Percentiles rank a stretch among this genome's conserved stretches.
Conservation (phyloP, 768 basidiomycete genomes). For the Hypholoma fasciculare region DNA sequence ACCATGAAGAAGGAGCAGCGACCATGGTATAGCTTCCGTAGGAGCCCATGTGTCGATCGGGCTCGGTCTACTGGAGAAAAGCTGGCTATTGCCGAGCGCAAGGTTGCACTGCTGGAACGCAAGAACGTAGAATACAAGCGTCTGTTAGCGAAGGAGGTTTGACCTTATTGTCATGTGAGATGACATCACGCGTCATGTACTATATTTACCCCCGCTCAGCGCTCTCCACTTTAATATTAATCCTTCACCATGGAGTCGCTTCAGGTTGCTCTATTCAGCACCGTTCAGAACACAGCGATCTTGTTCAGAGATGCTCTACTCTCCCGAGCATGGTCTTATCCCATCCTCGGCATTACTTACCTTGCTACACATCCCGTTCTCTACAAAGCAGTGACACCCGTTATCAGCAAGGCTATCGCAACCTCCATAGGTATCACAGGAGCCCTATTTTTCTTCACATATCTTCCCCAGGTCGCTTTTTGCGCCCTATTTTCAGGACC, state of each 20-base stretch:
- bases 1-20: slow-evolving; percentile 52
- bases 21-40: slow-evolving; percentile 36
- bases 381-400: slow-evolving; percentile 33
- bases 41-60: slow-evolving; percentile 56
- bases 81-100: slow-evolving; percentile 68
- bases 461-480: slow-evolving; percentile 66
- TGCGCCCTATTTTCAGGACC: slow-evolving; percentile 65
- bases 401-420: slow-evolving; percentile 37
- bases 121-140: slow-evolving; percentile 70
- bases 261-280: slow-evolving; percentile 12
- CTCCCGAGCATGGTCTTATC: slow-evolving; percentile 39
- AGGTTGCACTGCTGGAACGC: slow-evolving; percentile 68
- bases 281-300: slow-evolving; percentile 14
- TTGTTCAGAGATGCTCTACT: slow-evolving; percentile 30
- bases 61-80: slow-evolving; percentile 71
- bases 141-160: slow-evolving; percentile 42
- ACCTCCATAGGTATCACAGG: slow-evolving; percentile 39
- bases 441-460: slow-evolving; percentile 57
- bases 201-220: slow-evolving; percentile 7
- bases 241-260: slow-evolving; percentile 13
- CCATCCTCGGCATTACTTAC: slow-evolving; percentile 36
- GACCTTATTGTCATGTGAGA: slow-evolving; percentile 12
- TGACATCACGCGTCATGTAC: slow-evolving; percentile 21
- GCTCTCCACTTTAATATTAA: neutral
- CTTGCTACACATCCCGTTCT: slow-evolving; percentile 35